Percentiles rank a stretch among this genome's conserved stretches.
Conservation (phyloP, 176 grass and related monocot genomes). For the Melocanna baccifera region DNA sequence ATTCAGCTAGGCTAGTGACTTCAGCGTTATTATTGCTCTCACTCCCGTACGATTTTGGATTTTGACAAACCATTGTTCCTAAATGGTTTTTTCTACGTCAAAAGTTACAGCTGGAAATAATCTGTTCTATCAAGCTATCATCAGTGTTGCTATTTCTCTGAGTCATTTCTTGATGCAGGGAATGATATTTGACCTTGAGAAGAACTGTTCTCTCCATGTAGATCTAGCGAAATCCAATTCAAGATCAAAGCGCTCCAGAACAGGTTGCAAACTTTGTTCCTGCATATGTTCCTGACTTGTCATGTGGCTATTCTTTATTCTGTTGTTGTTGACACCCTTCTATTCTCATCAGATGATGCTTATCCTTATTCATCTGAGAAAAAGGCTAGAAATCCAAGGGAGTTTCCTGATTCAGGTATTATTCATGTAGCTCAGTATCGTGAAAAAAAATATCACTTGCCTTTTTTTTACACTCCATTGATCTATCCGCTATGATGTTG, state of each 20-base stretch:
- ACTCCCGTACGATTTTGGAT: background rate
- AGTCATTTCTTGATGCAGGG: conserved; percentile 46
- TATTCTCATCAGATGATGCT: conserved; percentile 42
- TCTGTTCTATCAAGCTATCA: background rate
- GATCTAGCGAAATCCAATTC: conserved; percentile 95
- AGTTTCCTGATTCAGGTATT: conserved; percentile 69
- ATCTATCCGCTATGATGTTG: background rate
- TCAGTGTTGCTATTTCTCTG: background rate
- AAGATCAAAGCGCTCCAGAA: conserved; percentile 75
- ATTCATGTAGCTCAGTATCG: background rate
- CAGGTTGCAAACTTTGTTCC: conserved; percentile 41
- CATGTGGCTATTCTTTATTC: background rate
- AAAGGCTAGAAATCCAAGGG: conserved; percentile 55
- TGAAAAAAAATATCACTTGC: background rate
- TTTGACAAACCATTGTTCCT: background rate
- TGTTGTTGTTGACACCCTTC: background rate
- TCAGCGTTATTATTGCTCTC: background rate
- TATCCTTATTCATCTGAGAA: conserved; percentile 44
- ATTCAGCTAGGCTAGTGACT: background rate
- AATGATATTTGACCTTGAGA: conserved; percentile 89
- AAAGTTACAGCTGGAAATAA: background rate
- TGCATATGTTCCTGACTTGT: background rate
- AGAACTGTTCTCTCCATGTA: conserved; percentile 72
- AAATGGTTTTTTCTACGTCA: background rate
- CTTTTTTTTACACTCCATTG: background rate